phyloP scores from a whole-genome alignment of 768 basidiomycete species.

The Tulasnella sp. region DNA sequence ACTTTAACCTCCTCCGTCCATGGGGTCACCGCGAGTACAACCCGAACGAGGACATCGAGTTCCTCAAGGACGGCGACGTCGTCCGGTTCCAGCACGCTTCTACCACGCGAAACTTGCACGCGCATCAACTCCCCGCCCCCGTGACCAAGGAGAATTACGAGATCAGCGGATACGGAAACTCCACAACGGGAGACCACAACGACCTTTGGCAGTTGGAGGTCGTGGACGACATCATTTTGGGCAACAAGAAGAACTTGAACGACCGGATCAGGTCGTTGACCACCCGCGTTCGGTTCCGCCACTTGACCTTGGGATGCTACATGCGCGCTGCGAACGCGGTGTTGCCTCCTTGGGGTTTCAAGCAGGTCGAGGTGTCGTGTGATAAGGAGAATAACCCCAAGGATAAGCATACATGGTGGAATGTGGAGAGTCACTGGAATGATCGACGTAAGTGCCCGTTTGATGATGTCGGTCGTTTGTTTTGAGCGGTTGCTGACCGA shows the following conservation, averaged over 20 bases:
- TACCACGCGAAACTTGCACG: conserved; percentile 87
- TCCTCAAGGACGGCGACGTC: conserved; percentile 64
- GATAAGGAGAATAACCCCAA: conserved; percentile 74
- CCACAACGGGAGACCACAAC: conserved; percentile 74
- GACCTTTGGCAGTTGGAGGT: conserved; percentile 93
- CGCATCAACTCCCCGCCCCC: conserved; percentile 81
- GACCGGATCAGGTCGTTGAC: conserved; percentile 81
- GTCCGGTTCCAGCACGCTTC: conserved; percentile 75
- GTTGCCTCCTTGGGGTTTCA: conserved; percentile 98
- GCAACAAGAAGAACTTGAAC: conserved; percentile 46
- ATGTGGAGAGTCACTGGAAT: conserved; percentile 97
- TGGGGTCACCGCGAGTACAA: conserved; percentile 71
- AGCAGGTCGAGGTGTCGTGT: conserved; percentile 95
- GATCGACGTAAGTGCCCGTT: conserved; percentile 61
- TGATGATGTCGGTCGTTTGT: neutral
- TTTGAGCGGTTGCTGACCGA: neutral
- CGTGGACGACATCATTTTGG: conserved; percentile 73
- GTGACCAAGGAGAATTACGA: conserved; percentile 84
- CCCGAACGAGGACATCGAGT: conserved; percentile 58
- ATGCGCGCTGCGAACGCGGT: conserved; percentile 79
- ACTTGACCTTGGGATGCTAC: conserved; percentile 74
- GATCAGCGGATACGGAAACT: conserved; percentile 90
- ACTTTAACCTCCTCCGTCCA: conserved; percentile 70
- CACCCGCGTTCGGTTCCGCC: conserved; percentile 78
- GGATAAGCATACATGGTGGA: conserved; percentile 91